Evolutionary conservation across 2,329 filamentous ascomycete species (phyloP), one percentile per base, ranked within the genome.

Genomic region (Ceratocystis harringtonii): DNA sequence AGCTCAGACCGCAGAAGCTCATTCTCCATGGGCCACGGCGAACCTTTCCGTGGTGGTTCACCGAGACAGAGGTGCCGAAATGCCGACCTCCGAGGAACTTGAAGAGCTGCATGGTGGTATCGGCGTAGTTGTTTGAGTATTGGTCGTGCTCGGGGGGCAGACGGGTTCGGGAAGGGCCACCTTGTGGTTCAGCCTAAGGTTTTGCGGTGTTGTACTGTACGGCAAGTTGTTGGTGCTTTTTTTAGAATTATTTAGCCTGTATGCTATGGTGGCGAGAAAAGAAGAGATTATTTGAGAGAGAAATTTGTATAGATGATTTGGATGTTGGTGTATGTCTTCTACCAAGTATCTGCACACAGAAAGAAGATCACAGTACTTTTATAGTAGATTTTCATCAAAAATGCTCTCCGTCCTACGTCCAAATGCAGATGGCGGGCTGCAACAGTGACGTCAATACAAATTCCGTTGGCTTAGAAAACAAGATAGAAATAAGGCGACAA

Each of bases 11-110:
- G 68, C 78, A 77, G 52, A 80, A 72, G 62, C 76, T 77, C 70
- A 81, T 78, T 55, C 79, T 74, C 78, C 79, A 81, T 2, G 79
- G 78, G 1, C 79, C 80, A 10, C 78, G 76, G 62, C 75, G 77
- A 6, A 81, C 72, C 41, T 50, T 60, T 58, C 79, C 80, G 68
- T 78, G 72, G 10, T 74, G 75, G 70, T 78, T 75, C 22, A 76
- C 77, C 43, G 75, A 73, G 64, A 82, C 72, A 70, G 73, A 80
- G 43, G 80, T 81, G 68, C 80, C 80, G 68, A 81, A 77, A 69
- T 79, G 78, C 43, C 76, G 76, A 63, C 76, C 75, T 68, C 80
- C 80, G 68, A 81, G 64, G 62, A 72, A 71, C 69, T 78, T 80
- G 64, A 72, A 72, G 70, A 77, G 80, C 72, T 78, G 78, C 66